Evolutionary conservation across 768 basidiomycete species (phyloP), one percentile per base, ranked within the genome.

Genomic region (Termitomyces sp.): DNA sequence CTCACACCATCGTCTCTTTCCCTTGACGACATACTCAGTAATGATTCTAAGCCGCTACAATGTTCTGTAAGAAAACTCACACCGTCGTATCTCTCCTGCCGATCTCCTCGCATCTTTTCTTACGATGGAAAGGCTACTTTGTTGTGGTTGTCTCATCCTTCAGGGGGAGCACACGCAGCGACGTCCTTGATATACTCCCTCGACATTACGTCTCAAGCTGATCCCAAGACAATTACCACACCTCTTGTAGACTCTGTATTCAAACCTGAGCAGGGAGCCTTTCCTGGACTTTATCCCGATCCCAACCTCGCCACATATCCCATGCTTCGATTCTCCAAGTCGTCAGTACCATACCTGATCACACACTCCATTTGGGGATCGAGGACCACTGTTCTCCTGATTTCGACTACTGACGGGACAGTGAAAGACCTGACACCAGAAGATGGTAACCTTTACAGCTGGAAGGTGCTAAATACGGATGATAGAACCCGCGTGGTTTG

Each of bases 241-340:
- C 65, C 67, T 2, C 66, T 86, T 2, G 75, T 85, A 1, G 77
- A 77, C 9, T 63, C 71, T 2, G 75, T 83, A 3, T 68, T 73
- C 45, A 76, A 79, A 27, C 74, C 79, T 0, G 62, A 64, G 3
- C 37, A 60, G 3, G 65, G 66, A 36, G 76, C 71, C 0, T 90
- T 89, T 68, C 88, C 88, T 0, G 88, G 89, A 0, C 69, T 91
- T 1, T 90, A 84, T 61, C 75, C 82, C 5, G 74, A 81, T 18
- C 76, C 72, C 58, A 79, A 77, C 59, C 70, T 89, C 18, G 68
- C 78, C 0, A 40, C 71, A 0, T 68, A 65, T 2, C 78, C 83
- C 0, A 80, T 81, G 62, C 58, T 83, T 18, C 49, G 57, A 5
- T 50, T 67, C 8, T 37, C 51, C 14, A 53, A 43, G 4, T 65